Evolutionary conservation across 345 rosid genomes (phyloP).

Genomic region (Syzygium aromaticum): DNA sequence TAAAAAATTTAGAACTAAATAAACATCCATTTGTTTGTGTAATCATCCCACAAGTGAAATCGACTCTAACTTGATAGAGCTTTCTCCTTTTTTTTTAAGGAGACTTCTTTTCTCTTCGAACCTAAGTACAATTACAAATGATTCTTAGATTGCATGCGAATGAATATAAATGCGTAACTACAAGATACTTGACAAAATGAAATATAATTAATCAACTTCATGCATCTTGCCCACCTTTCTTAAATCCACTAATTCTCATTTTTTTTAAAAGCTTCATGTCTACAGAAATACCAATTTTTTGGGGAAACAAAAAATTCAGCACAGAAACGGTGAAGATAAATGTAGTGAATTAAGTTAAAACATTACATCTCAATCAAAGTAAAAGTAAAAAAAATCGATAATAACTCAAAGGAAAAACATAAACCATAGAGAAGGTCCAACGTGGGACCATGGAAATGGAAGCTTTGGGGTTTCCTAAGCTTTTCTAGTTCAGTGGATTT

Average conservation of each 20-base stretch:
- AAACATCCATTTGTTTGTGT: no score
- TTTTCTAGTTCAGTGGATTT: not conserved
- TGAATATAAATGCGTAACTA: not conserved
- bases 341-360: not conserved
- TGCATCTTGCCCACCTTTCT: not conserved
- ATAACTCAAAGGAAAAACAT: not conserved
- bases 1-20: no score
- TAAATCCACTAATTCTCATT: not conserved
- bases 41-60: no score
- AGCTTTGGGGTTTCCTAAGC: not conserved
- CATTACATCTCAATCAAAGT: not conserved
- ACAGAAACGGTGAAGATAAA: not conserved
- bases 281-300: not conserved
- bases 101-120: not conserved
- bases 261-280: not conserved
- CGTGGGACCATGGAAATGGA: not conserved
- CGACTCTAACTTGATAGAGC: not conserved
- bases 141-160: not conserved
- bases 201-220: not conserved
- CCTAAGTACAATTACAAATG: not conserved
- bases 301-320: not conserved
- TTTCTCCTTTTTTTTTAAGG: not conserved
- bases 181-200: not conserved
- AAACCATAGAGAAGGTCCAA: not conserved
- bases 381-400: not conserved